phyloP scores from a whole-genome alignment of 371 early-diverging fungal species.

The Mortierella sp. region DNA sequence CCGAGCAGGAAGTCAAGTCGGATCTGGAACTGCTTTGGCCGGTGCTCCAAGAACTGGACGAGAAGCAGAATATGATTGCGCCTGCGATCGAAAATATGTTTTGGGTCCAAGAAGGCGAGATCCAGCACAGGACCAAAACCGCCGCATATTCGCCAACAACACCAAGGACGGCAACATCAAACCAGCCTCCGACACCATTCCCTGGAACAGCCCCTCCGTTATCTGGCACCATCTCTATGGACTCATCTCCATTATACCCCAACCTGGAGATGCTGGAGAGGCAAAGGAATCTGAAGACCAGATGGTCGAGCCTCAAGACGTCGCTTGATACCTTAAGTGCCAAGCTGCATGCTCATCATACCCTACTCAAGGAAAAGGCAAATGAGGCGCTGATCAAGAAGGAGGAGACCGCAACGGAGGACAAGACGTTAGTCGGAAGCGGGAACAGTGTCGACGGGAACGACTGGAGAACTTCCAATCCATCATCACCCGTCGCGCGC shows the following conservation, averaged over 20 bases:
- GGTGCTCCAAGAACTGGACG: constrained; percentile 46
- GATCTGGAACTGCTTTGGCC: constrained; percentile 30
- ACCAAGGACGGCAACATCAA: constrained; percentile 13
- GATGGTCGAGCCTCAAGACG: constrained; percentile 48
- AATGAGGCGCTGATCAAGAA: constrained; percentile 20
- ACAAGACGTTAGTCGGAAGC: constrained; percentile 25
- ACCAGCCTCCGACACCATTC: background rate
- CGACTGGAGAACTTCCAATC: constrained; percentile 6
- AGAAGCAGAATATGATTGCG: constrained; percentile 30
- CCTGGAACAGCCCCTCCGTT: background rate
- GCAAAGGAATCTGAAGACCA: constrained; percentile 27
- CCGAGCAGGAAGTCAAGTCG: background rate
- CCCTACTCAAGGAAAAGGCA: constrained; percentile 26
- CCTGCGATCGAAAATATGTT: constrained; percentile 53
- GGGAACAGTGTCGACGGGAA: constrained; percentile 22
- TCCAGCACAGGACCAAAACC: constrained; percentile 37
- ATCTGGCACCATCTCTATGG: constrained; percentile 4
- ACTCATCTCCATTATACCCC: constrained; percentile 42
- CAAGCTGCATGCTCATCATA: constrained; percentile 33
- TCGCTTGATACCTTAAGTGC: constrained; percentile 39
- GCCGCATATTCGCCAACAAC: constrained; percentile 21
- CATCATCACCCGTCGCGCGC: constrained; percentile 9
- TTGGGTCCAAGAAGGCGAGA: constrained; percentile 54
- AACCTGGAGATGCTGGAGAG: constrained; percentile 47
- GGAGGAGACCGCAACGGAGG: constrained; percentile 23